Evolutionary conservation across 2,329 filamentous ascomycete genomes (phyloP), one percentile per base, ranked within the genome.

Genomic region (Metarhizium rileyi): DNA sequence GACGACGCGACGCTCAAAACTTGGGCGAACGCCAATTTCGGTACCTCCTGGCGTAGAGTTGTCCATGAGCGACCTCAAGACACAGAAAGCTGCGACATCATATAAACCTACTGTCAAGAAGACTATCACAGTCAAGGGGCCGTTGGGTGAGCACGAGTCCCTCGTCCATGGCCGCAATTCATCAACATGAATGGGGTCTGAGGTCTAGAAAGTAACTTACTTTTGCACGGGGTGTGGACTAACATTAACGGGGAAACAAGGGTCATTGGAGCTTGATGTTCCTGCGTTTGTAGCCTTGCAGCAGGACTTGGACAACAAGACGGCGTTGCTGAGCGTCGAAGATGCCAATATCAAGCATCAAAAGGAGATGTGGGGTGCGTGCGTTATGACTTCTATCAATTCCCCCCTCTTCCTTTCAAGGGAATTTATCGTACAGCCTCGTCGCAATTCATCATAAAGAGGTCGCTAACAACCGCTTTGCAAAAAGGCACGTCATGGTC

Each of bases 351-450:
- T 81, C 48, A 84, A 83, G 70, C 75, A 87, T 55, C 91, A 97
- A 69, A 84, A 84, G 64, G 87, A 87, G 67, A 97, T 97, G 90
- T 97, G 93, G 93, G 93, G 91, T 95, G 59, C 48, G 68, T 66
- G 7, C 2, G 10, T 45, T 9, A 4, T 45, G 14, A 8, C 40
- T 22, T 18, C 25, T 23, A n/a, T 7, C 28, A n/a, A n/a, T n/a
- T n/a, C n/a, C n/a, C n/a, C n/a, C n/a, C n/a, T n/a, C n/a, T n/a
- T n/a, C n/a, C n/a, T n/a, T n/a, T n/a, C n/a, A n/a, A n/a, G n/a
- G n/a, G n/a, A n/a, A n/a, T n/a, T n/a, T n/a, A n/a, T n/a, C n/a
- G n/a, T n/a, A n/a, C n/a, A n/a, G n/a, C n/a, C n/a, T n/a, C n/a
- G n/a, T n/a, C n/a, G n/a, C n/a, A n/a, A n/a, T n/a, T n/a, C n/a